Conservation (phyloP, 306 rosid genomes). For the Dryas octopetala region DNA sequence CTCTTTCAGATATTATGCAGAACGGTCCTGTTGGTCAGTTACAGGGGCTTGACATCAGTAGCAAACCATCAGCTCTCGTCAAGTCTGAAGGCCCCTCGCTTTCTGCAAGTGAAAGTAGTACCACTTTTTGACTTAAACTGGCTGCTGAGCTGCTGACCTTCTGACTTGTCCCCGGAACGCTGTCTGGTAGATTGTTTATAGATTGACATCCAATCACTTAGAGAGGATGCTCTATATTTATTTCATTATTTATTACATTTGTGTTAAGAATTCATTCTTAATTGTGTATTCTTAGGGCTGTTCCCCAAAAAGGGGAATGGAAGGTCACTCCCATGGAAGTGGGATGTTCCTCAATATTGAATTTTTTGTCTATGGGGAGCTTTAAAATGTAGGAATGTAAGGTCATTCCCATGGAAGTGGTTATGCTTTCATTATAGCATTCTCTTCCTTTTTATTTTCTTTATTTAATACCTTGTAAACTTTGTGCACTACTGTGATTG, state of each 20-base stretch:
- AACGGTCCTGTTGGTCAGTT: constrained; percentile 78
- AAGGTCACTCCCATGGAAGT: constrained; percentile 50
- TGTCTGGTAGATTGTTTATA: constrained; percentile 62
- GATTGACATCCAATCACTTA: constrained; percentile 61
- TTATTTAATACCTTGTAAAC: too few relatives aligned
- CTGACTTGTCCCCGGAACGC: constrained; percentile 56
- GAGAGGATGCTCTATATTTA: constrained; percentile 44
- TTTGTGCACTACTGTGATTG: too few relatives aligned
- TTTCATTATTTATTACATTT: constrained; percentile 40
- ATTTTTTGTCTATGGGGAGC: too few relatives aligned
- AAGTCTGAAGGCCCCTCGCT: constrained; percentile 81
- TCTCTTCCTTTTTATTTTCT: too few relatives aligned
- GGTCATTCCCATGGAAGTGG: too few relatives aligned
- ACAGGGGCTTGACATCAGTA: constrained; percentile 90
- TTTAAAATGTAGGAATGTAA: too few relatives aligned
- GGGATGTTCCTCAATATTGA: too few relatives aligned
- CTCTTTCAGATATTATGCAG: constrained; percentile 68
- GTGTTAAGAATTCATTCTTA: constrained; percentile 45
- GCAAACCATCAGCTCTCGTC: constrained; percentile 58
- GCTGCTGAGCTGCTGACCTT: constrained; percentile 53
- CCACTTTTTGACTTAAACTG: constrained; percentile 59
- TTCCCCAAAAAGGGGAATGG: constrained; percentile 56
- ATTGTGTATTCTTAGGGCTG: constrained; percentile 68
- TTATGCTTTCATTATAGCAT: too few relatives aligned
- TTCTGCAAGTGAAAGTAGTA: constrained; percentile 92